Conservation (phyloP, 768 basidiomycete species). For the Xerocomus brunneocitrinus region DNA sequence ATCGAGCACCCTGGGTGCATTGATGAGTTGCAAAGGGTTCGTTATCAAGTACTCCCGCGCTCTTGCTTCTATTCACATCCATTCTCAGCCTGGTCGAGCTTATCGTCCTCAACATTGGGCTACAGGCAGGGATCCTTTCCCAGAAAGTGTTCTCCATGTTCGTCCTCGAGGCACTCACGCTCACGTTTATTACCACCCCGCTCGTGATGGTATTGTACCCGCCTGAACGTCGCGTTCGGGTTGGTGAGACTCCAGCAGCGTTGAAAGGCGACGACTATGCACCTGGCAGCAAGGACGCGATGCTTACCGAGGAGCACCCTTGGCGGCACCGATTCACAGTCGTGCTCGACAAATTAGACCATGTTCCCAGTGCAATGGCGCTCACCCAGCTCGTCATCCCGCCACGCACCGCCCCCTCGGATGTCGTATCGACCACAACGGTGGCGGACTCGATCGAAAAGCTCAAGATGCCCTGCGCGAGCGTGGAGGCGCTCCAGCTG, state of each 20-base stretch:
- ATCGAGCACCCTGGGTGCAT: slow-evolving; percentile 73
- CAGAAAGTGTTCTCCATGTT: slow-evolving; percentile 90
- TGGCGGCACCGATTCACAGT: slow-evolving; percentile 69
- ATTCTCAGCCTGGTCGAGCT: slow-evolving; percentile 75
- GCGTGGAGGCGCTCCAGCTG: slow-evolving; percentile 75
- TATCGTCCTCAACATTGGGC: slow-evolving; percentile 93
- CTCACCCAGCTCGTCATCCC: slow-evolving; percentile 76
- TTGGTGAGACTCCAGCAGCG: slow-evolving; percentile 16
- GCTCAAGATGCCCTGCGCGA: slow-evolving; percentile 29
- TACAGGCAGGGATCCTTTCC: slow-evolving; percentile 73
- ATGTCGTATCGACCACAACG: slow-evolving; percentile 11
- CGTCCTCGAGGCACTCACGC: slow-evolving; percentile 73
- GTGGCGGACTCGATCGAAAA: background rate
- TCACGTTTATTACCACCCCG: slow-evolving; percentile 87
- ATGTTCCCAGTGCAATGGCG: slow-evolving; percentile 86
- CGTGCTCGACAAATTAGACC: slow-evolving; percentile 86
- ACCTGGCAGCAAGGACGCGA: slow-evolving; percentile 2
- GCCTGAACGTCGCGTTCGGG: slow-evolving; percentile 50
- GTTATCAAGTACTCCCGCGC: background rate
- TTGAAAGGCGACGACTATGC: slow-evolving; percentile 34
- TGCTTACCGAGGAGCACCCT: slow-evolving; percentile 16
- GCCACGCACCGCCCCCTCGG: slow-evolving; percentile 10
- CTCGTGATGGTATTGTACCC: slow-evolving; percentile 67
- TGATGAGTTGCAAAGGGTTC: slow-evolving; percentile 96
- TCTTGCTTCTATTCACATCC: background rate